A percentile compares a stretch with the other conserved stretches of the same genome.
These are phyloP conservation scores for Cytospora piceae DNA, from an alignment of 2,329 filamentous ascomycete genomes.

Conservation along the genomic window DNA sequence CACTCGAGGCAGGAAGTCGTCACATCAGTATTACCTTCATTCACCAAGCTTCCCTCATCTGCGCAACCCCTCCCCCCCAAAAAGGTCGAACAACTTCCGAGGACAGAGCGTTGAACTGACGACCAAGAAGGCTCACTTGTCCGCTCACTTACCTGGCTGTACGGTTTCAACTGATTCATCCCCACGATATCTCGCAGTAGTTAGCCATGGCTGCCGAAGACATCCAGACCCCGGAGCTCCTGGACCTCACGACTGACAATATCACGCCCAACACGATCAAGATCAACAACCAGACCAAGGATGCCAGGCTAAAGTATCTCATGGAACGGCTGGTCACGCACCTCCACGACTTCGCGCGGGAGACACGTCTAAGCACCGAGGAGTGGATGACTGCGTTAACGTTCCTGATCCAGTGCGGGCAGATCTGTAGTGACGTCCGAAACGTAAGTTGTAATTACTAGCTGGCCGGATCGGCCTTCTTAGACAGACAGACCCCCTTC, in stretches of 20 bases:
- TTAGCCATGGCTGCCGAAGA: constrained; percentile 21
- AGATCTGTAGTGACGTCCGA: constrained; percentile 74
- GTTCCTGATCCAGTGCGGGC: constrained; percentile 73
- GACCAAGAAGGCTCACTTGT: no score
- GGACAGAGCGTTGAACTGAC: constrained; percentile 17
- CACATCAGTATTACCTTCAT: neutral
- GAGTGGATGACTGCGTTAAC: constrained; percentile 78
- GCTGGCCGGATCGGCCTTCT: neutral
- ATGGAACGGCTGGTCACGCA: constrained; percentile 75
- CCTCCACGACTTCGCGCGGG: constrained; percentile 80
- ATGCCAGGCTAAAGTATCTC: constrained; percentile 71
- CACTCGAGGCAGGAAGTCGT: neutral
- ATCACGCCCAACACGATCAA: constrained; percentile 76
- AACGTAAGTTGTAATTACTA: constrained; percentile 55
- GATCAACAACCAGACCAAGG: constrained; percentile 72
- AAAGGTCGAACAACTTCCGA: constrained; percentile 1
- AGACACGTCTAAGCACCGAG: constrained; percentile 73
- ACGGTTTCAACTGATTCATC: neutral
- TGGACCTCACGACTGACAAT: constrained; percentile 75
- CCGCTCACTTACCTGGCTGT: no score
- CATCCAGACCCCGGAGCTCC: constrained; percentile 35
- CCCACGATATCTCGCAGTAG: neutral
- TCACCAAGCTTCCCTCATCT: neutral
- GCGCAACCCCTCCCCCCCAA: no score
- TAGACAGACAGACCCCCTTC: neutral